A percentile compares a stretch with the other conserved stretches of the same genome.
Evolutionary conservation across 2,329 filamentous ascomycete species (phyloP).

Genomic region (Hypocrella siamensis): DNA sequence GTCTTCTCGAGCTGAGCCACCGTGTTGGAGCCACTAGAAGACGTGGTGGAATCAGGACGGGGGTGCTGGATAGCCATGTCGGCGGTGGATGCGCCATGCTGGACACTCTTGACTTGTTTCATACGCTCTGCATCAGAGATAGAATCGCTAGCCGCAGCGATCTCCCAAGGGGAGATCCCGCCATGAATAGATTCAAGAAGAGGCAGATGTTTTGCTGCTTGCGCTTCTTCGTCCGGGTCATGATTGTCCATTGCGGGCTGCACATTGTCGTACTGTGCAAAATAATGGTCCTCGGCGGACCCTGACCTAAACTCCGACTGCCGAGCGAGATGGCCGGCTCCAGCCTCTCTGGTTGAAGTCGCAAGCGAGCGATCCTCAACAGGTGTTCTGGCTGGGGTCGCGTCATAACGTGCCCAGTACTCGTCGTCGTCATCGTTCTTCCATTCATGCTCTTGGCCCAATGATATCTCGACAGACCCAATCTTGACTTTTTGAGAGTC

Average conservation of each 20-base stretch:
- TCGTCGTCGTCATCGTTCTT: constrained; percentile 52
- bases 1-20: constrained; percentile 46
- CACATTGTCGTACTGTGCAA: constrained; percentile 59
- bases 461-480: constrained; percentile 4
- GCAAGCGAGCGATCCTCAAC: constrained; percentile 47
- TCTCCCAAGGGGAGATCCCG: not conserved
- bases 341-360: constrained; percentile 21
- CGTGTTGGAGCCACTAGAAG: constrained; percentile 37
- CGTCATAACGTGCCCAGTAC: constrained; percentile 69
- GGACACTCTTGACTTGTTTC: constrained; percentile 9
- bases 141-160: not conserved
- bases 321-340: constrained; percentile 6
- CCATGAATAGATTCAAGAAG: constrained; percentile 13
- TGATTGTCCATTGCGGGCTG: constrained; percentile 70
- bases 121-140: constrained; percentile 9
- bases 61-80: constrained; percentile 29
- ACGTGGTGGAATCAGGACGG: constrained; percentile 41
- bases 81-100: constrained; percentile 5
- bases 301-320: constrained; percentile 7
- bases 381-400: constrained; percentile 50
- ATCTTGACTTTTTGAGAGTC: constrained; percentile 6
- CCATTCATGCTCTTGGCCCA: constrained; percentile 15
- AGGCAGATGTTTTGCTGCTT: constrained; percentile 15
- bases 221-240: constrained; percentile 56
- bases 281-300: constrained; percentile 51